phyloP scores from a whole-genome alignment of 345 rosid species.

The Eucalyptus tenuipes region DNA sequence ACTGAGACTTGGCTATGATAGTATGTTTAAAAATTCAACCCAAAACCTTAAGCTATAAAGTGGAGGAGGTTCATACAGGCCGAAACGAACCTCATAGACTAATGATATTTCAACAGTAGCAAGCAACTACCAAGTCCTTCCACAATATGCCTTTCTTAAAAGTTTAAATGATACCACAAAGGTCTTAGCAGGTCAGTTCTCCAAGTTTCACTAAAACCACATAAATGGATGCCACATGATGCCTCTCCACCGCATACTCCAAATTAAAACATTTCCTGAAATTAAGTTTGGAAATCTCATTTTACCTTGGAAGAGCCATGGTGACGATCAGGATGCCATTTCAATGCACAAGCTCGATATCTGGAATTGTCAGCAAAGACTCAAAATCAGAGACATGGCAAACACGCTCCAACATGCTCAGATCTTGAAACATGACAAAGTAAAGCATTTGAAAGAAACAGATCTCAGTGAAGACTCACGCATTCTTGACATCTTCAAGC shows the following conservation, averaged over 20 bases:
- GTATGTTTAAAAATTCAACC: background rate
- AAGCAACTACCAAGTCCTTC: background rate
- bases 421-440: background rate
- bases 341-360: slow-evolving; percentile 72
- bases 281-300: background rate
- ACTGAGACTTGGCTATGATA: background rate
- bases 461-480: slow-evolving; percentile 33
- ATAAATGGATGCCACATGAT: background rate
- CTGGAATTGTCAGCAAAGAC: slow-evolving; percentile 11
- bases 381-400: background rate
- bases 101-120: background rate
- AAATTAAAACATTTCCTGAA: background rate
- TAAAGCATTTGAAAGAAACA: background rate
- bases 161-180: background rate
- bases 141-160: background rate
- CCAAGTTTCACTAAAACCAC: background rate
- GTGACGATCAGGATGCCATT: slow-evolving; percentile 97
- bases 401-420: background rate
- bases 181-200: background rate
- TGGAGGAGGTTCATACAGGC: background rate
- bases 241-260: too few relatives aligned
- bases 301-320: slow-evolving; percentile 71
- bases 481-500: slow-evolving; percentile 68
- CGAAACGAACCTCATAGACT: too few relatives aligned
- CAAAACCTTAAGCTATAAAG: background rate